Evolutionary conservation across 495 filamentous ascomycete genomes (phyloP), one percentile per base, ranked within the genome.

Genomic region (Xanthoparmelia taractica): DNA sequence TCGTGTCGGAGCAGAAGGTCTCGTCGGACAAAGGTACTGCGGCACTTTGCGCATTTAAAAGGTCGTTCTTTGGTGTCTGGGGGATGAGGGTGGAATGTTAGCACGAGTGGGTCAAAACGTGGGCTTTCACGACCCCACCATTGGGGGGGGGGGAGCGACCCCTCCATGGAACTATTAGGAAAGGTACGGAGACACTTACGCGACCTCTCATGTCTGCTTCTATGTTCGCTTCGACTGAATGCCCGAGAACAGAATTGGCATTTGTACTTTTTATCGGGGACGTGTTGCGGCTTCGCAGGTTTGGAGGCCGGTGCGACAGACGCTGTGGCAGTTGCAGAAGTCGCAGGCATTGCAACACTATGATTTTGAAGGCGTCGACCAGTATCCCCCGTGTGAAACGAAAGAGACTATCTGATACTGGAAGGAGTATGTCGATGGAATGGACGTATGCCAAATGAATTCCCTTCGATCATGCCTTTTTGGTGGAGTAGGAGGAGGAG

Each of bases 201-300:
- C 70, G 92, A 96, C 76, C 94, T 82, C 76, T 98, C 94, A 78
- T 98, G 94, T 78, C 94, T 82, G 77, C 91, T 96, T 66, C 95
- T 85, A 77, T 98, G 94, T 75, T 98, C 95, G 73, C 91, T 96
- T 73, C 95, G 82, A 78, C 91, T 96, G 74, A 98, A 98, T 60
- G 94, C 94, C 72, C 94, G 85, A 75, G 89, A 90, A 80, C 94
- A 98, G 77, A 96, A 98, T 82, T 96, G 91, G 78, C 94, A 98
- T 77, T 97, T 96, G 84, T 98, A 98, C 76, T 96, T 97, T 40
- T 63, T 63, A 29, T 63, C 52, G 64, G 88, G 80, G 64, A 83
- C 78, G 70, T 85, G 84, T 72, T 81, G 81, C 60, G 79, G 73
- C 69, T 79, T 76, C 64, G 78, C 75, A 36, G 47, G 23, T 50